Evolutionary conservation across 169 alveolate species (phyloP), one percentile per base, ranked within the genome.

Genomic region (Besnoitia besnoiti): DNA sequence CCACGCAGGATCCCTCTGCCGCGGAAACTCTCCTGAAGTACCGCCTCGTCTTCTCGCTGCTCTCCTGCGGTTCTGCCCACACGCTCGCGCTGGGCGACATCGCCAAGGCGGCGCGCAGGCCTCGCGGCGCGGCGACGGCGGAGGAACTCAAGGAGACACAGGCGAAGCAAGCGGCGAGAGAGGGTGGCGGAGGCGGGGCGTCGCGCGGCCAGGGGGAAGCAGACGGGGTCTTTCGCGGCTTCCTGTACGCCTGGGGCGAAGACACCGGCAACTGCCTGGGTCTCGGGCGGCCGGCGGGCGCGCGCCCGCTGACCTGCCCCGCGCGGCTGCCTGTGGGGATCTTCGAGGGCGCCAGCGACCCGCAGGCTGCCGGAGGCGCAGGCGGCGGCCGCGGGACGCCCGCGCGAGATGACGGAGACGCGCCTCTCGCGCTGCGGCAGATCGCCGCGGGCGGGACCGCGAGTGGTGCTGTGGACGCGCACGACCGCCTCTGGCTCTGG

Each of bases 391-490:
- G 14, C 61, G 49, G 10, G 35, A 24, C 2, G 87, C 37, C 14
- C 12, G 24, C 35, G 59, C 3, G 21, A 42, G 88, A 49, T 42
- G 51, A 79, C 73, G 88, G 59, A 40, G 73, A 79, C 61, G 61
- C 3, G 85, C 89, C 84, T 30, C 51, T 49, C 27, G 89, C 21
- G 40, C 44, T 90, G 14, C 35, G n/a, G 75, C 93, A 77, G 62
- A 42, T 90, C 46, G 89, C 93, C 5, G 93, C 93, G 8, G 93
- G 93, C 21, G 93, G 93, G 85, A 90, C 85, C 19, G 49, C 87
- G 16, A 77, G 87, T 77, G 87, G 44, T 24, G 59, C 55, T 1
- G 47, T 77, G 14, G 87, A 77, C 87, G 40, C 12, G 5, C 21
- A 77, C n/a, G 59, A 42, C 55, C 87, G 87, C 21, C 61, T 77